phyloP scores from a whole-genome alignment of 176 grass and related monocot species.

The Carex parvula region DNA sequence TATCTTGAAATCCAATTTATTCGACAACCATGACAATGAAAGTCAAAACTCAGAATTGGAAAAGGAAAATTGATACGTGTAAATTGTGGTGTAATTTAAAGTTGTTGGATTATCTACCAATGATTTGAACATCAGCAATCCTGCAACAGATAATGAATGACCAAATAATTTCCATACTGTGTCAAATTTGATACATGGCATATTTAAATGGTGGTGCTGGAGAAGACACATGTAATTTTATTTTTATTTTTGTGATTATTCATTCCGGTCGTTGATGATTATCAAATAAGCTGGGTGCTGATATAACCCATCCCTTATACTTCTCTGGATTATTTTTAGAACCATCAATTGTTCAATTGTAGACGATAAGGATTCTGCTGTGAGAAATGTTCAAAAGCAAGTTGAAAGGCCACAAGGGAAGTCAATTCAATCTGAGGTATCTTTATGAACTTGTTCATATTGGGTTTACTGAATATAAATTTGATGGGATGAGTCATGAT shows the following conservation, averaged over 20 bases:
- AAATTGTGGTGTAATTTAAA: background rate
- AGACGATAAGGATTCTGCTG: slow-evolving; percentile 42
- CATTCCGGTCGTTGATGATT: background rate
- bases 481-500: background rate
- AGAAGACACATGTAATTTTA: background rate
- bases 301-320: background rate
- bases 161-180: background rate
- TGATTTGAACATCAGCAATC: background rate
- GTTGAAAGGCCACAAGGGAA: slow-evolving; percentile 34
- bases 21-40: background rate
- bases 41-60: background rate
- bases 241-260: background rate
- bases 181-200: background rate
- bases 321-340: slow-evolving; percentile 2
- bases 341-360: slow-evolving; percentile 28
- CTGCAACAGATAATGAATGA: background rate
- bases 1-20: slow-evolving; percentile 1
- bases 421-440: slow-evolving; percentile 30
- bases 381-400: slow-evolving; percentile 39
- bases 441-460: background rate
- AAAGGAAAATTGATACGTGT: background rate
- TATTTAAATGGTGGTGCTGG: background rate
- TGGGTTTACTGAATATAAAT: background rate
- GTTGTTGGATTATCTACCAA: background rate
- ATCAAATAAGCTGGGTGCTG: background rate